Evolutionary conservation across 768 basidiomycete genomes (phyloP).

Genomic region (Boletus pseudopeckii): DNA sequence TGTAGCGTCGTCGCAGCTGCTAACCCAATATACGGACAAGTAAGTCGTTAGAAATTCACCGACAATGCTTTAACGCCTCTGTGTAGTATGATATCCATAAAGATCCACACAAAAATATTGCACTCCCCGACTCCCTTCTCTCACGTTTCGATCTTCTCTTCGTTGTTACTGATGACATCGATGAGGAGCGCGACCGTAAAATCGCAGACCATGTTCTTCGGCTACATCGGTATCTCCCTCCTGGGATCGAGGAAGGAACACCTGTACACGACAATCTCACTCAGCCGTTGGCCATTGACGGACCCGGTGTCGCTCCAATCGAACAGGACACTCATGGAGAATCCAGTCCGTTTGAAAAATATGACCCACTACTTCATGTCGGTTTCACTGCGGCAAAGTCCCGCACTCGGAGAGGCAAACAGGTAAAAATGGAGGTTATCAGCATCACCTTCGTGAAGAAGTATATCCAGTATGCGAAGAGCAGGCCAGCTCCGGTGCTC

Average conservation of each 20-base stretch:
- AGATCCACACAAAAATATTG: constrained; percentile 98
- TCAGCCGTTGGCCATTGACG: constrained; percentile 86
- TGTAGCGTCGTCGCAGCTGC: constrained; percentile 98
- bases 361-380: constrained; percentile 90
- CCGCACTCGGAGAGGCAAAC: constrained; percentile 58
- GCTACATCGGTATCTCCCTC: constrained; percentile 94
- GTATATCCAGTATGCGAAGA: constrained; percentile 97
- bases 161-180: constrained; percentile 97
- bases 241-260: constrained; percentile 95
- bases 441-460: constrained; percentile 96
- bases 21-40: constrained; percentile 98
- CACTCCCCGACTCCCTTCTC: constrained; percentile 93
- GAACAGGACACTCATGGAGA: constrained; percentile 38
- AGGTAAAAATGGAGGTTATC: constrained; percentile 73
- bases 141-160: constrained; percentile 99
- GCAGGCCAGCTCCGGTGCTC: constrained; percentile 75
- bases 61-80: constrained; percentile 9
- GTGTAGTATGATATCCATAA: constrained; percentile 98
- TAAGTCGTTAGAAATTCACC: constrained; percentile 32
- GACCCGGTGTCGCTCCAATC: constrained; percentile 46
- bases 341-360: constrained; percentile 88
- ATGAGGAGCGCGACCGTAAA: constrained; percentile 86
- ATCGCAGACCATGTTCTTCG: constrained; percentile 98
- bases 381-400: constrained; percentile 55
- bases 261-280: constrained; percentile 84